Percentiles rank a stretch among this genome's conserved stretches.
Conservation (phyloP, 805 yeast species). For the Candida multigemmis region DNA sequence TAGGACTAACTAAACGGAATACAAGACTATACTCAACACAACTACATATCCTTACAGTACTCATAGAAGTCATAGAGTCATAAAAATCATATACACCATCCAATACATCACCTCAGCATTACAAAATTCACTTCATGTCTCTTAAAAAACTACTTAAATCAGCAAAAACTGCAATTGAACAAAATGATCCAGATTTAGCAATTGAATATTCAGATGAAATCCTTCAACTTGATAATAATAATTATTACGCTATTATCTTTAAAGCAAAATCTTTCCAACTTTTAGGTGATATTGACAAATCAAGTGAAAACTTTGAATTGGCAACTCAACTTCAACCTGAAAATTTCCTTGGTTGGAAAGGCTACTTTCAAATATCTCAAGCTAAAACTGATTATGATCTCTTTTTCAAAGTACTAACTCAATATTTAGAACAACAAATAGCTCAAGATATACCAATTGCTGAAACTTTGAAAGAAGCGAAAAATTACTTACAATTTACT, state of each 20-base stretch:
- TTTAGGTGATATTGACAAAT: conserved; percentile 25
- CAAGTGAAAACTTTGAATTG: conserved; percentile 32
- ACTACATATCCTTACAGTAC: too few relatives aligned
- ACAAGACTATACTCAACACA: too few relatives aligned
- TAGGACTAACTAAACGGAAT: too few relatives aligned
- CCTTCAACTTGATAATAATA: conserved; percentile 43
- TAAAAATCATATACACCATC: too few relatives aligned
- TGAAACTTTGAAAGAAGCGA: conserved; percentile 41
- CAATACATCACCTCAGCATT: too few relatives aligned
- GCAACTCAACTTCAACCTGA: conserved; percentile 45
- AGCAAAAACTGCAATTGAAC: conserved; percentile 40
- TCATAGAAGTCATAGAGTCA: too few relatives aligned
- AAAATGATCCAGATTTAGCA: conserved; percentile 55
- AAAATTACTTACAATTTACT: conserved; percentile 32
- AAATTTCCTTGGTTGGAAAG: conserved; percentile 73
- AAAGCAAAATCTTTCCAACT: conserved; percentile 61
- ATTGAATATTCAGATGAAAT: conserved; percentile 47
- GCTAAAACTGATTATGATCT: conserved; percentile 24
- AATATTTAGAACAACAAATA: conserved; percentile 29
- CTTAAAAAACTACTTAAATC: too few relatives aligned
- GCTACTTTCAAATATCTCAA: conserved; percentile 44
- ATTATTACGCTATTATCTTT: conserved; percentile 62
- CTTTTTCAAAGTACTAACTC: conserved; percentile 41
- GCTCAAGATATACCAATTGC: conserved; percentile 36
- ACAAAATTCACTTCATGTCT: too few relatives aligned